Evolutionary conservation across 345 rosid species (phyloP).

Genomic region (Salix arbutifolia): DNA sequence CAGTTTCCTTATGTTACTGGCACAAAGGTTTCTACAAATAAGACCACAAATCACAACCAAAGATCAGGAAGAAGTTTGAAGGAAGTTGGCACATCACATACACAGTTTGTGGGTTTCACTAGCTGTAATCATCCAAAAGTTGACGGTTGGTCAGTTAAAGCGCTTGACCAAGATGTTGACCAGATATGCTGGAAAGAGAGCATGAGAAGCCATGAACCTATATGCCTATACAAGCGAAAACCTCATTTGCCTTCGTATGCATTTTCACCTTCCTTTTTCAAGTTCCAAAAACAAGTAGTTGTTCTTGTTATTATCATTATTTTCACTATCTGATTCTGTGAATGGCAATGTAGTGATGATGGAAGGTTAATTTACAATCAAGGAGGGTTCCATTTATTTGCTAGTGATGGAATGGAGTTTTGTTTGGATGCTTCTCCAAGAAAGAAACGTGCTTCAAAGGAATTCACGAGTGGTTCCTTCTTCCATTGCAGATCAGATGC

Average conservation of each 20-base stretch:
- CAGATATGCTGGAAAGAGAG: constrained; percentile 68
- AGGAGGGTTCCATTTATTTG: constrained; percentile 45
- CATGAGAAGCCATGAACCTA: constrained; percentile 31
- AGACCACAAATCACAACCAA: constrained; percentile 5
- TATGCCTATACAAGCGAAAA: constrained; percentile 68
- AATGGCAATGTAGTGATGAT: constrained; percentile 44
- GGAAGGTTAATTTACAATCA: constrained; percentile 41
- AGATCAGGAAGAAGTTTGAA: constrained; percentile 2
- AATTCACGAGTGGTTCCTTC: constrained; percentile 47
- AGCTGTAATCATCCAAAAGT: constrained; percentile 65
- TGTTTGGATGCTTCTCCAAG: constrained; percentile 76
- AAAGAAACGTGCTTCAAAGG: constrained; percentile 61
- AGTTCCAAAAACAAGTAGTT: neutral
- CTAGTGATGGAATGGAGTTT: constrained; percentile 46
- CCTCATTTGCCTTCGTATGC: constrained; percentile 46
- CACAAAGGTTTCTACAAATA: constrained; percentile 11
- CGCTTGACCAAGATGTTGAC: constrained; percentile 38
- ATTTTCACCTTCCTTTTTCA: neutral
- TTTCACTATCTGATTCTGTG: neutral
- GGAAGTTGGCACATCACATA: constrained; percentile 20
- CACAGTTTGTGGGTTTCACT: constrained; percentile 48
- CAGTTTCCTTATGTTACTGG: constrained; percentile 55
- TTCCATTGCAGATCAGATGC: constrained; percentile 65
- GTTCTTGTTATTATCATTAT: neutral
- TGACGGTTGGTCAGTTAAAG: constrained; percentile 52